These are phyloP conservation scores for Escovopsis weberi DNA, from an alignment of 2,329 filamentous ascomycete species.

Conservation along the genomic window DNA sequence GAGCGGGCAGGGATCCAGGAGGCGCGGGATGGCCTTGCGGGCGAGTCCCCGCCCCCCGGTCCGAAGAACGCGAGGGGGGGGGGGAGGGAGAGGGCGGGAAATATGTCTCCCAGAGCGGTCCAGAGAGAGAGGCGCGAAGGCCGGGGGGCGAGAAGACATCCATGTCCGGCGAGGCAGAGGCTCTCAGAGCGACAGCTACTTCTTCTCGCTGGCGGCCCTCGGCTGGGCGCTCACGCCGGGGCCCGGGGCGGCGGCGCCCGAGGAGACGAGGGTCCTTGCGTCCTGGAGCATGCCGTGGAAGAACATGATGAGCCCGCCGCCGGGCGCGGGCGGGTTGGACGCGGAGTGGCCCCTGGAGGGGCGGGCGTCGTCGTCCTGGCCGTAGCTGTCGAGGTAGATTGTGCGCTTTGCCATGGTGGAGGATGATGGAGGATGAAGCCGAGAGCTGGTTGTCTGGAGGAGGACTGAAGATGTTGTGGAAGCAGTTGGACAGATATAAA, in stretches of 20 bases:
- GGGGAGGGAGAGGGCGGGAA: no score
- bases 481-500: not conserved
- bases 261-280: constrained; percentile 3
- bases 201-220: constrained; percentile 4
- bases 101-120: no score
- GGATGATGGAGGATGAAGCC: not conserved
- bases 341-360: not conserved
- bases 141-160: no score
- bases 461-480: not conserved
- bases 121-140: no score
- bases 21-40: no score
- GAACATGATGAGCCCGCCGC: constrained; percentile 2
- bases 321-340: not conserved
- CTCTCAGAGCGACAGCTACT: not conserved
- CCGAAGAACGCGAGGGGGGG: no score
- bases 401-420: constrained; percentile 5
- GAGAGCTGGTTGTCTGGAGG: not conserved
- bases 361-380: not conserved
- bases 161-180: no score
- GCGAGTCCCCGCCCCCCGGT: no score
- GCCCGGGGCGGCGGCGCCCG: not conserved
- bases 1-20: no score
- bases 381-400: constrained; percentile 6
- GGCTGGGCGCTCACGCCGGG: constrained; percentile 1
- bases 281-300: constrained; percentile 4